A percentile compares a stretch with the other conserved stretches of the same genome.
phyloP scores from a whole-genome alignment of 2,329 filamentous ascomycete species.

The Xylariales sp. region DNA sequence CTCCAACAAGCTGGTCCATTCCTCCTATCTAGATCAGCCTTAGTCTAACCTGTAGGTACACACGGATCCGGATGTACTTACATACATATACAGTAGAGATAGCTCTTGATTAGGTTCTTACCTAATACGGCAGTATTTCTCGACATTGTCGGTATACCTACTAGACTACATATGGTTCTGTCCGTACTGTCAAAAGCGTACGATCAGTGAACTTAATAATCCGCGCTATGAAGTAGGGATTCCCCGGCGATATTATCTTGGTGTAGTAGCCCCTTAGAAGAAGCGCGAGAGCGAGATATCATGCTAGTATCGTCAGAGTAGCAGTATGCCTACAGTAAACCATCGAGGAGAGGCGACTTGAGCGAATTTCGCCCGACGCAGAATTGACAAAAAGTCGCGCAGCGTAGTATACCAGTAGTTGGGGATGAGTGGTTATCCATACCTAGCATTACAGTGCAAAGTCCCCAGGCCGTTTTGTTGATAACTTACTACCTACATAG shows the following conservation, averaged over 20 bases:
- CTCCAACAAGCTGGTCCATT: neutral
- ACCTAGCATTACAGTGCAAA: neutral
- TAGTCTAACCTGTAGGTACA: neutral
- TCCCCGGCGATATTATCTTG: neutral
- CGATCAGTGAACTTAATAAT: neutral
- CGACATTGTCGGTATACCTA: neutral
- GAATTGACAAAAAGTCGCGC: neutral
- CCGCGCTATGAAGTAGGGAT: neutral
- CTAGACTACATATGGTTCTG: too few relatives aligned
- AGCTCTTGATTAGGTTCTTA: constrained; percentile 38
- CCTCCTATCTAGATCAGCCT: too few relatives aligned
- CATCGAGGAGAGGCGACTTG: neutral
- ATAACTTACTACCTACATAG: neutral
- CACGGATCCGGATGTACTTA: neutral
- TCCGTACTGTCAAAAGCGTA: neutral
- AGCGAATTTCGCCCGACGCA: constrained; percentile 11
- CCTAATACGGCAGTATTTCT: constrained; percentile 35
- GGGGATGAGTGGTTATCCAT: neutral
- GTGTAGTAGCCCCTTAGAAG: neutral
- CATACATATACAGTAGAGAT: neutral
- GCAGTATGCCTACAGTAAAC: neutral
- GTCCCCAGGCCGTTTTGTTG: neutral
- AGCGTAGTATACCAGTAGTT: neutral
- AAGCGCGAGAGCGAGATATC: neutral
- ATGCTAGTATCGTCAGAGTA: neutral